A percentile compares a stretch with the other conserved stretches of the same genome.
These are phyloP conservation scores for Pseudogymnoascus sp. DNA, from an alignment of 2,329 filamentous ascomycete genomes.

Conservation along the genomic window DNA sequence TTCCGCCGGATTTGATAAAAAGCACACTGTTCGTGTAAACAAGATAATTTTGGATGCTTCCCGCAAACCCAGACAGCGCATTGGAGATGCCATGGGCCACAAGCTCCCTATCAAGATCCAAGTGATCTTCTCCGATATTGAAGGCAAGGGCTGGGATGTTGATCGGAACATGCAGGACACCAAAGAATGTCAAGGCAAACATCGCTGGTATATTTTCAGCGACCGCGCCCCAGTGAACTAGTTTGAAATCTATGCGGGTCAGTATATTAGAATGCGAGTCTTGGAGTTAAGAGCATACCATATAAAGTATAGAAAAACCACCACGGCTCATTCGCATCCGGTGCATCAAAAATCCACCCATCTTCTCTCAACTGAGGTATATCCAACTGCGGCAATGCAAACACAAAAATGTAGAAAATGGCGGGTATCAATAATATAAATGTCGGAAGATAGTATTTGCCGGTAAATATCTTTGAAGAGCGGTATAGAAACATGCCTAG, in stretches of 20 bases:
- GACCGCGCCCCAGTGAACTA: conserved; percentile 77
- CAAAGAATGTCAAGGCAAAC: conserved; percentile 95
- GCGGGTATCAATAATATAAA: conserved; percentile 76
- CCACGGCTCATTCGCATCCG: conserved; percentile 79
- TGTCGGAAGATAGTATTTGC: conserved; percentile 75
- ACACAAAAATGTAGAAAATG: conserved; percentile 70
- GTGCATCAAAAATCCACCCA: conserved; percentile 90
- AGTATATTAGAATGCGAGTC: conserved; percentile 11
- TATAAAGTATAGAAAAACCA: conserved; percentile 98
- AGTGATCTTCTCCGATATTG: conserved; percentile 83
- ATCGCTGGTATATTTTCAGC: conserved; percentile 84
- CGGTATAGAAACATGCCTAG: conserved; percentile 70
- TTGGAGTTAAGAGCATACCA: conserved; percentile 46
- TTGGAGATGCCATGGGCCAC: conserved; percentile 92
- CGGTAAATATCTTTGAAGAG: conserved; percentile 66
- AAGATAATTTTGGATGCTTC: conserved; percentile 93
- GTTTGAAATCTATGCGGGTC: conserved; percentile 55
- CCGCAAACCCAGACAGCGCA: conserved; percentile 73
- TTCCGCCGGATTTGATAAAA: conserved; percentile 87
- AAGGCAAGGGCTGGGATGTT: conserved; percentile 92
- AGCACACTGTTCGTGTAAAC: conserved; percentile 98
- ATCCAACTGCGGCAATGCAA: conserved; percentile 58
- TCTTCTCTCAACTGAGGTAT: conserved; percentile 57
- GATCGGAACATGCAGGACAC: conserved; percentile 92
- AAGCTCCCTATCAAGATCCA: conserved; percentile 83